Evolutionary conservation across 2,329 filamentous ascomycete species (phyloP).

Genomic region (Colletotrichum sp.): DNA sequence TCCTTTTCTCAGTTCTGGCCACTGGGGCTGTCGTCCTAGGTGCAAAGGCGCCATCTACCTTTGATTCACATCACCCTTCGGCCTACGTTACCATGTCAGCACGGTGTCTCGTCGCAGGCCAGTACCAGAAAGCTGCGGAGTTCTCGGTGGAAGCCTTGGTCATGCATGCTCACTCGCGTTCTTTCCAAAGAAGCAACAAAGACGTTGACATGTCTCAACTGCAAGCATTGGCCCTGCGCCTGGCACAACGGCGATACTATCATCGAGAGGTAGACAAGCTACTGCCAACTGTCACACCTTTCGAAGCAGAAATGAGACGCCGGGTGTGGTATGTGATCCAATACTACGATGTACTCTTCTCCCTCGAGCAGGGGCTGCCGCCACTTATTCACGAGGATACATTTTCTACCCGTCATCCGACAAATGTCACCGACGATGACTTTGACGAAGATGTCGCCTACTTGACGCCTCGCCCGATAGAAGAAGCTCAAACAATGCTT

Average conservation of each 20-base stretch:
- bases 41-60: slow-evolving; percentile 25
- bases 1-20: slow-evolving; percentile 51
- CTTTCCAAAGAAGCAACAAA: neutral
- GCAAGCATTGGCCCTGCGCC: neutral
- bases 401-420: neutral
- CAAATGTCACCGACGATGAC: neutral
- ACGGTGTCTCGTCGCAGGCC: slow-evolving; percentile 51
- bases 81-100: slow-evolving; percentile 40
- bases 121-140: slow-evolving; percentile 47
- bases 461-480: neutral
- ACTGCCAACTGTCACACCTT: neutral
- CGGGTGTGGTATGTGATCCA: neutral
- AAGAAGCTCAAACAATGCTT: neutral
- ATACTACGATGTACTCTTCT: neutral
- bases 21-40: slow-evolving; percentile 40
- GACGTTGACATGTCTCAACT: neutral
- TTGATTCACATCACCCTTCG: slow-evolving; percentile 28
- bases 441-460: neutral
- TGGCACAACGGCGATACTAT: neutral
- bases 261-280: neutral
- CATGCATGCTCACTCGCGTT: slow-evolving; percentile 44
- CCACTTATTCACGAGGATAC: neutral
- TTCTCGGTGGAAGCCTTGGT: slow-evolving; percentile 55
- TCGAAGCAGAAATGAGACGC: neutral
- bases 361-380: neutral